phyloP scores from a whole-genome alignment of 305 asterid species.

The Fraxinus dipetala region DNA sequence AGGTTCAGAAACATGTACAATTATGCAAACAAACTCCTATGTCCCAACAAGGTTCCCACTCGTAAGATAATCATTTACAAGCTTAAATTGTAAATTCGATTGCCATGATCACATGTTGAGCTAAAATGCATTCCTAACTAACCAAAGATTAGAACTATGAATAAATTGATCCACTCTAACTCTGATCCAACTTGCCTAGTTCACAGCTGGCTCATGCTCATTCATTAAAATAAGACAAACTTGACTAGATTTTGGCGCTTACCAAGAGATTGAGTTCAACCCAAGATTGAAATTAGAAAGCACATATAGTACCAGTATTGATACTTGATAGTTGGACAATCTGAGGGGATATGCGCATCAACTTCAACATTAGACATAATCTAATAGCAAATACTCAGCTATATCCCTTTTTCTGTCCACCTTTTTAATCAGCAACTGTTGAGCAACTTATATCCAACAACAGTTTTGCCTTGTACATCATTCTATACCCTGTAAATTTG shows the following conservation, averaged over 20 bases:
- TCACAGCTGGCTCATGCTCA: neutral
- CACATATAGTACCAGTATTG: neutral
- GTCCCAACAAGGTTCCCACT: neutral
- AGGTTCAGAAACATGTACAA: neutral
- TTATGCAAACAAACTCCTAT: neutral
- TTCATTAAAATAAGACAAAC: constrained; percentile 1
- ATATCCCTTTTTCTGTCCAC: neutral
- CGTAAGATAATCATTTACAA: neutral
- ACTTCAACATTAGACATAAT: neutral
- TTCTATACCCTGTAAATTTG: neutral
- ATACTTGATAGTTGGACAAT: neutral
- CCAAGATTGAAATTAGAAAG: neutral
- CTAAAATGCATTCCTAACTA: neutral
- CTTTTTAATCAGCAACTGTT: neutral
- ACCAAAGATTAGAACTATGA: neutral
- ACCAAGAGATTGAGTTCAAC: neutral
- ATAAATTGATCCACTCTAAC: neutral
- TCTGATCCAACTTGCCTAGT: neutral
- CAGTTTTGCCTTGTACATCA: neutral
- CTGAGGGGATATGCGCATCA: neutral
- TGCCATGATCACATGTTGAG: neutral
- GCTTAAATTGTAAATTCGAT: neutral
- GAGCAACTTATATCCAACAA: neutral
- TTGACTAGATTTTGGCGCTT: neutral
- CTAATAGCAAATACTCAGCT: neutral